Conservation (phyloP, 208 protist species). For the Crithidia mellificae region DNA sequence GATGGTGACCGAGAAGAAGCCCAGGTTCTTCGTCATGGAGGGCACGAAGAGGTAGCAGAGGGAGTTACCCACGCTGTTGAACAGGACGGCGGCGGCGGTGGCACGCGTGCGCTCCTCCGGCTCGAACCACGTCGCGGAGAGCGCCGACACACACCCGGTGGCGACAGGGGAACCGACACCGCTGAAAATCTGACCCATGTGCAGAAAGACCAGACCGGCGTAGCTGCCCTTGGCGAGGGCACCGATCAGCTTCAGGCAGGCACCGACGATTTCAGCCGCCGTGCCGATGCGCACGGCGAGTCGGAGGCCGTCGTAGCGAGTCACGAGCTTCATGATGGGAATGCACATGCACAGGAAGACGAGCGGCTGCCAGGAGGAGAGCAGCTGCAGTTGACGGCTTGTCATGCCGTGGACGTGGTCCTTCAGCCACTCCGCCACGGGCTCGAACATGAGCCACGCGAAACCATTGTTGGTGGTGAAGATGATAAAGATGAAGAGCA, state of each 20-base stretch:
- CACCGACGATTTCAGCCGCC: constrained; percentile 63
- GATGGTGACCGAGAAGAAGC: constrained; percentile 59
- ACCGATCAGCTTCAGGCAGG: constrained; percentile 69
- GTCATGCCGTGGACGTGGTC: constrained; percentile 61
- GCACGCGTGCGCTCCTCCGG: constrained; percentile 82
- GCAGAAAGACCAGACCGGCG: constrained; percentile 65
- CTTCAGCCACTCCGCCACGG: constrained; percentile 73
- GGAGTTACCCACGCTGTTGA: constrained; percentile 84
- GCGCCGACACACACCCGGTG: constrained; percentile 71
- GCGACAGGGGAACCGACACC: constrained; percentile 85
- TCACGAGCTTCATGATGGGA: constrained; percentile 80
- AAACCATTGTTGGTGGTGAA: constrained; percentile 89
- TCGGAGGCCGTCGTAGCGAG: constrained; percentile 73
- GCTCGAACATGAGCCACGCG: constrained; percentile 89
- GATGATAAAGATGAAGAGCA: constrained; percentile 79
- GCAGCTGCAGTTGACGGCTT: constrained; percentile 60
- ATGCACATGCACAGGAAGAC: constrained; percentile 74
- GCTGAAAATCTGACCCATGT: constrained; percentile 85
- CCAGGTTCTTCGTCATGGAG: constrained; percentile 48
- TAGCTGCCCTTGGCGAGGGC: constrained; percentile 37
- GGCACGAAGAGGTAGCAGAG: constrained; percentile 82
- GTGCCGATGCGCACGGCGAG: constrained; percentile 69
- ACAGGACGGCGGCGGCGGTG: constrained; percentile 76
- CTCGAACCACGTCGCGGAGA: constrained; percentile 86
- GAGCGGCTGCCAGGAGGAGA: constrained; percentile 84